phyloP scores from a whole-genome alignment of 495 filamentous ascomycete species.

The Pseudomonodictys pantanalensis region DNA sequence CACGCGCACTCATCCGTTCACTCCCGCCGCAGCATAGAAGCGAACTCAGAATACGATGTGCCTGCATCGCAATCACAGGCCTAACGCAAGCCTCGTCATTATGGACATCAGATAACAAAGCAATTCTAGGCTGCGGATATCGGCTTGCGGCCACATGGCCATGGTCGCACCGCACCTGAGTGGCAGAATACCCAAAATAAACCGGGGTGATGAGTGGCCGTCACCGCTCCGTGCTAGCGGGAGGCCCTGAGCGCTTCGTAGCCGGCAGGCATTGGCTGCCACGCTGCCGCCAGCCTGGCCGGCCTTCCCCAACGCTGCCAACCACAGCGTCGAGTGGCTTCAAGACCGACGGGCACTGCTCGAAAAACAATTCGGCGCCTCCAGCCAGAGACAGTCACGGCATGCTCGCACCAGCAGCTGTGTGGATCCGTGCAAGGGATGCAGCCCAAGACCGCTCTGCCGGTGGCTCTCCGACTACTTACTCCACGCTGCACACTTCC shows the following conservation, averaged over 20 bases:
- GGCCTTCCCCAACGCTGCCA: slow-evolving; percentile 2
- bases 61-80: slow-evolving; percentile 14
- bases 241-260: slow-evolving; percentile 22
- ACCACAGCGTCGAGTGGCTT: slow-evolving; percentile 17
- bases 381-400: background rate
- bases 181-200: slow-evolving; percentile 12
- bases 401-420: background rate
- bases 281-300: background rate
- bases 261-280: slow-evolving; percentile 15
- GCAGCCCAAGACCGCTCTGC: background rate
- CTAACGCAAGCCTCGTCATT: slow-evolving; percentile 15
- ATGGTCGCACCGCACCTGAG: background rate
- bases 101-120: background rate
- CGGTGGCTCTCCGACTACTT: background rate
- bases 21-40: too few relatives aligned
- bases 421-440: slow-evolving; percentile 2
- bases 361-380: background rate
- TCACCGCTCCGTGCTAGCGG: background rate
- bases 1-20: too few relatives aligned
- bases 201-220: background rate
- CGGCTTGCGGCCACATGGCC: background rate
- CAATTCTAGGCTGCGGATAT: background rate
- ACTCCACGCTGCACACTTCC: background rate
- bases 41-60: too few relatives aligned
- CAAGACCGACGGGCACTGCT: background rate